phyloP scores from a whole-genome alignment of 352 stramenopile genomes.

The Elongisporangium prolatum region DNA sequence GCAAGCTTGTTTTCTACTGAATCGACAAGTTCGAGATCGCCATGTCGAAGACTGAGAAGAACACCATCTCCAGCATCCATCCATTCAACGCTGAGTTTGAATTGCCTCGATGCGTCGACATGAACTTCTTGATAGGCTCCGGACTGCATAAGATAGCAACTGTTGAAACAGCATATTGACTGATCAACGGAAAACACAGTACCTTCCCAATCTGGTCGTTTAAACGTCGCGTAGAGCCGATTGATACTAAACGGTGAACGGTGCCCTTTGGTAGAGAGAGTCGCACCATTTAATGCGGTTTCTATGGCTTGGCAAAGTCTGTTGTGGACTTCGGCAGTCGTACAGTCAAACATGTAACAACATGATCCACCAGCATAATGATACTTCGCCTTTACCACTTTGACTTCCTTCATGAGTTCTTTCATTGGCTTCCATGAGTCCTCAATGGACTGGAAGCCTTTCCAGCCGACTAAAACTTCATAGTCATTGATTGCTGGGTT shows the following conservation, averaged over 20 bases:
- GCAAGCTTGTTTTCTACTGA: neutral
- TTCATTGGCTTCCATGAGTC: no score
- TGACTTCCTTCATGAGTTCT: no score
- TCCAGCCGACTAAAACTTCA: no score
- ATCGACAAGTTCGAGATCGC: no score
- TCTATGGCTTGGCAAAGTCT: no score
- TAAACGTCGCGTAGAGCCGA: neutral
- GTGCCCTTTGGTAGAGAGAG: neutral
- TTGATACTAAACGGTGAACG: neutral
- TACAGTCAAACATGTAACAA: no score
- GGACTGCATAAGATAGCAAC: slow-evolving; percentile 12
- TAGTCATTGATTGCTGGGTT: no score
- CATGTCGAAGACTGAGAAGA: slow-evolving; percentile 15
- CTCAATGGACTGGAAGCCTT: no score
- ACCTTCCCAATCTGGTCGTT: no score
- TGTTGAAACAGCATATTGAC: slow-evolving; percentile 4
- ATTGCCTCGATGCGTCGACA: slow-evolving; percentile 6
- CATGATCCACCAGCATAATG: no score
- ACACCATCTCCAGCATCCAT: slow-evolving; percentile 16
- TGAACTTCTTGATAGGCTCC: slow-evolving; percentile 10
- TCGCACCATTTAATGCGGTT: neutral
- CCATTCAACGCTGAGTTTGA: slow-evolving; percentile 15
- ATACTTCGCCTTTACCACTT: no score
- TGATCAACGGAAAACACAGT: slow-evolving; percentile 2
- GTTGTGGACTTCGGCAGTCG: no score